phyloP scores from a whole-genome alignment of 2,329 filamentous ascomycete species.

The Phaeoacremonium minimum region DNA sequence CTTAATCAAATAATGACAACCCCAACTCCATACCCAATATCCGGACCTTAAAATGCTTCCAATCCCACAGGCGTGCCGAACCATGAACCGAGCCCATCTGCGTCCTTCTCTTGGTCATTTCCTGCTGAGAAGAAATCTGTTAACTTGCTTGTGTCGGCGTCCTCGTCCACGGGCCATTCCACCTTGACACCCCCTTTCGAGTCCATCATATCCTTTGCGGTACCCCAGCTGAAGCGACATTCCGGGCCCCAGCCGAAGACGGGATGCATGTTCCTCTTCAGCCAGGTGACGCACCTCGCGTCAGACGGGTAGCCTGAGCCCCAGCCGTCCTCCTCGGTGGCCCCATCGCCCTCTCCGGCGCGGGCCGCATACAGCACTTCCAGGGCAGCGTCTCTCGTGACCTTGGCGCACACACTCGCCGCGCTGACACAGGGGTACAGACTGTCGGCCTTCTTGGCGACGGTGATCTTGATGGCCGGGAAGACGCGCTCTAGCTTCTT shows the following conservation, averaged over 20 bases:
- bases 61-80: slow-evolving; percentile 70
- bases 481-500: slow-evolving; percentile 79
- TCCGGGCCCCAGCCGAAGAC: slow-evolving; percentile 94
- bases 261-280: slow-evolving; percentile 83
- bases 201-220: slow-evolving; percentile 89
- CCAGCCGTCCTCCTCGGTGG: slow-evolving; percentile 56
- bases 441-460: slow-evolving; percentile 88
- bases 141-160: slow-evolving; percentile 62
- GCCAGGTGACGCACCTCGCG: slow-evolving; percentile 72
- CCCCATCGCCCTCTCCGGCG: slow-evolving; percentile 22
- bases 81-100: slow-evolving; percentile 72
- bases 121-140: slow-evolving; percentile 67
- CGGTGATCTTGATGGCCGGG: slow-evolving; percentile 69
- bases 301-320: slow-evolving; percentile 94
- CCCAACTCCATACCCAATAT: slow-evolving; percentile 7
- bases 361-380: slow-evolving; percentile 63
- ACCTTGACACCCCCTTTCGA: slow-evolving; percentile 67
- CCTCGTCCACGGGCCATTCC: slow-evolving; percentile 78
- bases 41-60: slow-evolving; percentile 69
- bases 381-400: slow-evolving; percentile 85
- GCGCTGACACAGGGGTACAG: slow-evolving; percentile 91
- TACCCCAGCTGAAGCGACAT: slow-evolving; percentile 94
- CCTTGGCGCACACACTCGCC: slow-evolving; percentile 92
- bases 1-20: background rate
- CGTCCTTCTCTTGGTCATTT: slow-evolving; percentile 37